These are phyloP conservation scores for Phytophthora pluvialis DNA, from an alignment of 352 stramenopile genomes.

Conservation along the genomic window DNA sequence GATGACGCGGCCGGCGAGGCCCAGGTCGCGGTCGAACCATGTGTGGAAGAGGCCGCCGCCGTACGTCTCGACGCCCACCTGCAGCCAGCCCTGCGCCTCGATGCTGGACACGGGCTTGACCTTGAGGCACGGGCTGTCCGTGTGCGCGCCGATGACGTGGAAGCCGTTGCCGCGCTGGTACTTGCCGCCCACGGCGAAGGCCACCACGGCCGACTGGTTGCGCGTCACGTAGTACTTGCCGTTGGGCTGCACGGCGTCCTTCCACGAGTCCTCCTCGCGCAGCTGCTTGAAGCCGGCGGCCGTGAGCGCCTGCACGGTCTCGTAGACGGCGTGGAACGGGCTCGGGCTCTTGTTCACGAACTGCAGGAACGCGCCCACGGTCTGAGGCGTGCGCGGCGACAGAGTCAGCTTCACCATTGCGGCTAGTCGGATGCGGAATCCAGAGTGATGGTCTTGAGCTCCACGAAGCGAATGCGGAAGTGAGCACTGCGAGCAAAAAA, in stretches of 20 bases:
- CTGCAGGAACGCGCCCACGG: conserved; percentile 81
- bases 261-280: conserved; percentile 84
- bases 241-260: conserved; percentile 57
- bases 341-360: conserved; percentile 96
- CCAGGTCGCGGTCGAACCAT: conserved; percentile 98
- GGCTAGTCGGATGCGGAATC: conserved; percentile 1
- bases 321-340: conserved; percentile 94
- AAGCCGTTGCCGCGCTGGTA: conserved; percentile 94
- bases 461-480: conserved; percentile 25
- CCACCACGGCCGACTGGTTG: conserved; percentile 96
- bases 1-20: conserved; percentile 93
- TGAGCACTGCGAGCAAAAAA: conserved; percentile 19
- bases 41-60: conserved; percentile 97
- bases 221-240: conserved; percentile 98
- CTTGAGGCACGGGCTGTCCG: conserved; percentile 96
- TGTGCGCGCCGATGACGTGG: conserved; percentile 97
- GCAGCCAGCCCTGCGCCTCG: conserved; percentile 82
- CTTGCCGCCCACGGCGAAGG: conserved; percentile 94
- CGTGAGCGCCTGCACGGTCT: conserved; percentile 82
- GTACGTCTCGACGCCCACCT: conserved; percentile 87
- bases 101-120: conserved; percentile 95
- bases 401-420: conserved; percentile 55
- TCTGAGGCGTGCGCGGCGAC: conserved; percentile 65
- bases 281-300: conserved; percentile 93
- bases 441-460: conserved; percentile 41